Conservation (phyloP, 2,329 filamentous ascomycete genomes). For the Thermomyces lanuginosus region DNA sequence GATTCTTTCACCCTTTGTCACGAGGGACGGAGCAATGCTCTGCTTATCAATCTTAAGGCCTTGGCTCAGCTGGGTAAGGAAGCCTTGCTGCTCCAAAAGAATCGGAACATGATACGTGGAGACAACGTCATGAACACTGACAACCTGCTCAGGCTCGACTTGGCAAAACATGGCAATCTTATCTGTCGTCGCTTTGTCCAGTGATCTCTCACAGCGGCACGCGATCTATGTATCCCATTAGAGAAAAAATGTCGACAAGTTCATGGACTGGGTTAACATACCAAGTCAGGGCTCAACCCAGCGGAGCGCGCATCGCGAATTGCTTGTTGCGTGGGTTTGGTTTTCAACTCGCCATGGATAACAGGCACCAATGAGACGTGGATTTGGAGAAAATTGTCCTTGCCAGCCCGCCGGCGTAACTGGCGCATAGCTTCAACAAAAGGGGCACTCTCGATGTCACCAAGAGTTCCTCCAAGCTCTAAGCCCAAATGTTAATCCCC, state of each 20-base stretch:
- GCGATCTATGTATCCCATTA: constrained; percentile 55
- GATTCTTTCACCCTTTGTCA: constrained; percentile 48
- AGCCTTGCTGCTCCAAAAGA: constrained; percentile 68
- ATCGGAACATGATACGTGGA: constrained; percentile 90
- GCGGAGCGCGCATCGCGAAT: constrained; percentile 55
- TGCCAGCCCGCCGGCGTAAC: constrained; percentile 52
- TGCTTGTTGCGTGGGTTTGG: constrained; percentile 87
- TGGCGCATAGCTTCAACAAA: constrained; percentile 77
- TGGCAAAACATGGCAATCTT: constrained; percentile 88
- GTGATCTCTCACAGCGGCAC: constrained; percentile 67
- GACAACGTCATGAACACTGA: constrained; percentile 72
- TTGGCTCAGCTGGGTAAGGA: constrained; percentile 50
- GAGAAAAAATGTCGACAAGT: not conserved
- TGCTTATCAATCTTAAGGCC: constrained; percentile 49
- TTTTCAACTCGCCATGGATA: constrained; percentile 62
- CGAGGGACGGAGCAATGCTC: constrained; percentile 35
- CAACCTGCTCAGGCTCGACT: constrained; percentile 66
- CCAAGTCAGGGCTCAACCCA: constrained; percentile 7
- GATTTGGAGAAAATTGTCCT: constrained; percentile 70
- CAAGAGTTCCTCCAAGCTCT: constrained; percentile 36
- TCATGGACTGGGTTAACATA: constrained; percentile 1
- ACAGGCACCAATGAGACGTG: constrained; percentile 78
- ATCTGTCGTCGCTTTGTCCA: constrained; percentile 56
- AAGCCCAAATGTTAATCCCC: constrained; percentile 2
- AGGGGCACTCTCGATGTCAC: constrained; percentile 69